A percentile compares a stretch with the other conserved stretches of the same genome.
Conservation (phyloP, 108 stramenopile species). For the Skeletonema menzelii region DNA sequence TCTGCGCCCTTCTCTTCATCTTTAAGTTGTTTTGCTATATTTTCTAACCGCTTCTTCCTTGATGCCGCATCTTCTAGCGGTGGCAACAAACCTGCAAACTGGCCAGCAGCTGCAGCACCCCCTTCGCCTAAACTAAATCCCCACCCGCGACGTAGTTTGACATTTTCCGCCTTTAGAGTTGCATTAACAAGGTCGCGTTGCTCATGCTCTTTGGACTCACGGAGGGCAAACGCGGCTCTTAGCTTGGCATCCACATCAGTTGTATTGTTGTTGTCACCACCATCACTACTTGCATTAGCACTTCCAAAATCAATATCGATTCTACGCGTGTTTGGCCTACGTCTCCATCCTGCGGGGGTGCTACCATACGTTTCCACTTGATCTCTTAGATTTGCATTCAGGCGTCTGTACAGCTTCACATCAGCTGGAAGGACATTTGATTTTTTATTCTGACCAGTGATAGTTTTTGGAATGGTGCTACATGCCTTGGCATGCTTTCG, state of each 20-base stretch:
- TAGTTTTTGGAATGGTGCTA: constrained; percentile 32
- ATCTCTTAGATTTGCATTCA: constrained; percentile 57
- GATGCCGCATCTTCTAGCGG: constrained; percentile 43
- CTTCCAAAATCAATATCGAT: constrained; percentile 42
- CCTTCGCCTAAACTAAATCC: constrained; percentile 35
- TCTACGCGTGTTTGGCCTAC: constrained; percentile 35
- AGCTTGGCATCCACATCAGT: constrained; percentile 55
- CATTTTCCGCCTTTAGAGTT: constrained; percentile 53
- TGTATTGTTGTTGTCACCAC: not conserved
- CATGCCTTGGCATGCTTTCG: constrained; percentile 52
- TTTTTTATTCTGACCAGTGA: constrained; percentile 8
- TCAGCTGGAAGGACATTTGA: constrained; percentile 28
- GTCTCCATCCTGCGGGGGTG: constrained; percentile 44
- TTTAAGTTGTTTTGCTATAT: constrained; percentile 65
- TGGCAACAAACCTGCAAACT: constrained; percentile 9
- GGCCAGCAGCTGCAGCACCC: constrained; percentile 10
- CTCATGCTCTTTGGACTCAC: constrained; percentile 83
- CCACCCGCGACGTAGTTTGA: constrained; percentile 36
- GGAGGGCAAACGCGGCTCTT: constrained; percentile 77
- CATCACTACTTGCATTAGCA: constrained; percentile 7
- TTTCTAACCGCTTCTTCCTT: constrained; percentile 65
- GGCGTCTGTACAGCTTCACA: constrained; percentile 36
- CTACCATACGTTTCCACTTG: constrained; percentile 64
- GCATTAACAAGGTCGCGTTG: constrained; percentile 74
- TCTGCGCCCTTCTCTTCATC: constrained; percentile 48